These are phyloP conservation scores for Coccomyxa sp. DNA, from an alignment of 139 green algal genomes.

Conservation along the genomic window DNA sequence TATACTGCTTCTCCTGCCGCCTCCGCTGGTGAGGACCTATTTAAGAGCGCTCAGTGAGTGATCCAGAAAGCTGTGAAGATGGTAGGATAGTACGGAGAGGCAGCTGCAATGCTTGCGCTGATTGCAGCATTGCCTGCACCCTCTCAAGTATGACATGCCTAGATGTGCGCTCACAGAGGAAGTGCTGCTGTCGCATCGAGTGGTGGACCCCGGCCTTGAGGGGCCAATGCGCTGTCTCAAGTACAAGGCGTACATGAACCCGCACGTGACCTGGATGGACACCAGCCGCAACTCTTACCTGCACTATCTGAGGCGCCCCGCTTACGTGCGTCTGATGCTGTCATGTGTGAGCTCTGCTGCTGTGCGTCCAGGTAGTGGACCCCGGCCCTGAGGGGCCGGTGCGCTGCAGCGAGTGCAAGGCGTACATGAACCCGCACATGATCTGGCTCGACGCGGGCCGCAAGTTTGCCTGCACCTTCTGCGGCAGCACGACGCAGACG, in stretches of 20 bases:
- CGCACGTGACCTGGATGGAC: constrained; percentile 72
- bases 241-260: constrained; percentile 35
- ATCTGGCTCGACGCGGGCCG: constrained; percentile 53
- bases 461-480: constrained; percentile 83
- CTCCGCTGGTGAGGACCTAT: too few relatives aligned
- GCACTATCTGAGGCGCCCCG: constrained; percentile 69
- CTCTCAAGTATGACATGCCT: too few relatives aligned
- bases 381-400: constrained; percentile 61
- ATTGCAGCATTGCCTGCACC: too few relatives aligned
- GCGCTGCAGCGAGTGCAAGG: constrained; percentile 78
- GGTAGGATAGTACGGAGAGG: too few relatives aligned
- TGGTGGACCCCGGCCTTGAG: constrained; percentile 57
- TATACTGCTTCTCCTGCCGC: constrained; percentile 13
- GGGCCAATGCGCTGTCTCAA: constrained; percentile 48
- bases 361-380: constrained; percentile 57
- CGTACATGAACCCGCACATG: constrained; percentile 90
- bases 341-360: not conserved
- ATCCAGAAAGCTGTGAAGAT: too few relatives aligned
- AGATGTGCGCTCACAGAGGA: too few relatives aligned
- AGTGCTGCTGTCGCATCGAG: constrained; percentile 20
- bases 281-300: constrained; percentile 63
- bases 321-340: too few relatives aligned
- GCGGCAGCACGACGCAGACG: constrained; percentile 48
- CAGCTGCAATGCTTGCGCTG: too few relatives aligned
- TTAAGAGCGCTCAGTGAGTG: too few relatives aligned